A percentile compares a stretch with the other conserved stretches of the same genome.
These are phyloP conservation scores for Chytriomyces sp. DNA, from an alignment of 192 early-diverging fungal genomes.

Conservation along the genomic window DNA sequence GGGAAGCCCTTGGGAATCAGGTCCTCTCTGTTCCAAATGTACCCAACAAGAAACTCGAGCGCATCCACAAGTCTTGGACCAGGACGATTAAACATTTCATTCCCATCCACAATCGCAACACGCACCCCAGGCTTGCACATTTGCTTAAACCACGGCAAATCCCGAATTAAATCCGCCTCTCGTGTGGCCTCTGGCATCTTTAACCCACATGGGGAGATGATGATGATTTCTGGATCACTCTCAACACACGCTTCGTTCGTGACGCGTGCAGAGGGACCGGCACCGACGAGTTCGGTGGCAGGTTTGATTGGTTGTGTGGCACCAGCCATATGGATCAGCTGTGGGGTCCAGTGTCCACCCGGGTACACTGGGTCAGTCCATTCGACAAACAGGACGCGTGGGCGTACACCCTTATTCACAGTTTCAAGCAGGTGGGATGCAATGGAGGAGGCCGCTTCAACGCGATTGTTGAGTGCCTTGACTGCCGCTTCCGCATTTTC, in stretches of 20 bases:
- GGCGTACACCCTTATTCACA: conserved; percentile 26
- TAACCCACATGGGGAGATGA: conserved; percentile 59
- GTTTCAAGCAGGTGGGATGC: conserved; percentile 29
- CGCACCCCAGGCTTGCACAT: conserved; percentile 21
- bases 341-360: conserved; percentile 53
- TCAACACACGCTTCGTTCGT: conserved; percentile 36
- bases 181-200: conserved; percentile 44
- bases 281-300: conserved; percentile 29
- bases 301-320: conserved; percentile 45
- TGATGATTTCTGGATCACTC: conserved; percentile 47
- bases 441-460: conserved; percentile 23
- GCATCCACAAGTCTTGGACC: conserved; percentile 62
- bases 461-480: conserved; percentile 28
- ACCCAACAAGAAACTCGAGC: conserved; percentile 60
- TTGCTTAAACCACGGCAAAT: conserved; percentile 42
- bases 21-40: conserved; percentile 42
- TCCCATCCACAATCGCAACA: conserved; percentile 61
- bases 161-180: conserved; percentile 39
- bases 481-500: conserved; percentile 25
- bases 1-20: conserved; percentile 53
- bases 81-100: conserved; percentile 65
- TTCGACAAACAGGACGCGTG: conserved; percentile 54
- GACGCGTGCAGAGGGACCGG: conserved; percentile 46
- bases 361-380: conserved; percentile 63
- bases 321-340: conserved; percentile 60